Base-by-base conservation (phyloP, 2,329 filamentous ascomycete genomes). In the Colletotrichum camelliae region DNA sequence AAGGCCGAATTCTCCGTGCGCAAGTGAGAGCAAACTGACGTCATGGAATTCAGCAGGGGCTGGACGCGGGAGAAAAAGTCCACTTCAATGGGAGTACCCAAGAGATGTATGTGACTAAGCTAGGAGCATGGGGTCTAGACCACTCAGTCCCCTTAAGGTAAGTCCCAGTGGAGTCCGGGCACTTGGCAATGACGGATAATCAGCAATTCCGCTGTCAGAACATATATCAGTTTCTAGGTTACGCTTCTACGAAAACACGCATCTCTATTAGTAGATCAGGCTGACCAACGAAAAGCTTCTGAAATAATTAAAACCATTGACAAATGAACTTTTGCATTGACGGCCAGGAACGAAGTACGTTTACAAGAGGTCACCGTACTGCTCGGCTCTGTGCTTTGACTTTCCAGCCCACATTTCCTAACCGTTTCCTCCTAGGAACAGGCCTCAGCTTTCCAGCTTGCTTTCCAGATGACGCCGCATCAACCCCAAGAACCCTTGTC, bases 381-480 rank as follows among this genome's bases (percentile, higher is more conserved):
- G 29, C 27, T 31, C 29, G 58, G 31, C 58, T 13, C 27, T 61
- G 58, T 35, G 31, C 58, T 13, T n/a, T 21, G 29, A 21, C 58
- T 61, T 27, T 29, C 57, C 10, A 60, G 15, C 29, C 29, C 10
- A 9, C 29, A 21, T n/a, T 60, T 21, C 31, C 58, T 33, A 13
- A 61, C 31, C 29, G n/a, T 33, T 33, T 33, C n/a, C 29, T 24
- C 24, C 24, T 24, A 33, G 29, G n/a, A 61, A 33, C 61, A 33
- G 29, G 68, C 67, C 15, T 27, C 52, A 67, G 72, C 48, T 35
- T 18, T 35, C 39, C 66, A 27, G 33, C 29, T 43, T 33, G 64
- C 16, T 62, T 61, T 60, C 43, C 69, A 62, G 58, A 74, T 75
- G 58, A 73, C 70, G 64, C 74, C 74, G 74, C 64, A 75, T 69